Evolutionary conservation across 495 filamentous ascomycete genomes (phyloP).

Genomic region (Lophiostoma macrostomum): DNA sequence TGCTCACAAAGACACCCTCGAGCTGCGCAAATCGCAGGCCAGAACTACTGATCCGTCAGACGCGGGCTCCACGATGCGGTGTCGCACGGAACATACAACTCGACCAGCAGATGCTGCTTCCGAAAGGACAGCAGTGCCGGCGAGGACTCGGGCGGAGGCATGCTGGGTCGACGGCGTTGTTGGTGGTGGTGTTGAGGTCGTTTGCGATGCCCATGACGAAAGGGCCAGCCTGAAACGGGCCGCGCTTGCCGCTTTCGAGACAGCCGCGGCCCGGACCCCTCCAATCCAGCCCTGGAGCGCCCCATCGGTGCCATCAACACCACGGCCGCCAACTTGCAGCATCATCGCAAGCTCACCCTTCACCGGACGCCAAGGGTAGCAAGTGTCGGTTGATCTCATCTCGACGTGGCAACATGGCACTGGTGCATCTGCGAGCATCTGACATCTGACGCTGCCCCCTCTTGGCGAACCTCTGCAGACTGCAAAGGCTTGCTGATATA

Average conservation of each 20-base stretch:
- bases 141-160: constrained; percentile 18
- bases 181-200: constrained; percentile 1
- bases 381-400: background rate
- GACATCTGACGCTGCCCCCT: background rate
- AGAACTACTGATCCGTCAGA: constrained; percentile 53
- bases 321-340: background rate
- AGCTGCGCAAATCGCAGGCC: constrained; percentile 78
- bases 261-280: background rate
- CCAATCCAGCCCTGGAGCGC: too few species aligned
- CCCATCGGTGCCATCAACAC: constrained; percentile 1
- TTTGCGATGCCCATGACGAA: background rate
- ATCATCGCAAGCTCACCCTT: background rate
- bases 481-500: too few species aligned
- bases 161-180: constrained; percentile 9
- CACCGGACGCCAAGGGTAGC: background rate
- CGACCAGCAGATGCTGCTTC: constrained; percentile 34
- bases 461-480: background rate
- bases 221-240: background rate
- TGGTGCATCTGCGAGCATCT: constrained; percentile 1
- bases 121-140: constrained; percentile 29
- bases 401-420: constrained; percentile 18
- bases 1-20: constrained; percentile 77
- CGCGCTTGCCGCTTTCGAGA: background rate
- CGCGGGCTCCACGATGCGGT: background rate
- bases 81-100: constrained; percentile 34